A percentile compares a stretch with the other conserved stretches of the same genome.
These are phyloP conservation scores for Solanum hybrid DNA, from an alignment of 305 asterid species.

Conservation along the genomic window DNA sequence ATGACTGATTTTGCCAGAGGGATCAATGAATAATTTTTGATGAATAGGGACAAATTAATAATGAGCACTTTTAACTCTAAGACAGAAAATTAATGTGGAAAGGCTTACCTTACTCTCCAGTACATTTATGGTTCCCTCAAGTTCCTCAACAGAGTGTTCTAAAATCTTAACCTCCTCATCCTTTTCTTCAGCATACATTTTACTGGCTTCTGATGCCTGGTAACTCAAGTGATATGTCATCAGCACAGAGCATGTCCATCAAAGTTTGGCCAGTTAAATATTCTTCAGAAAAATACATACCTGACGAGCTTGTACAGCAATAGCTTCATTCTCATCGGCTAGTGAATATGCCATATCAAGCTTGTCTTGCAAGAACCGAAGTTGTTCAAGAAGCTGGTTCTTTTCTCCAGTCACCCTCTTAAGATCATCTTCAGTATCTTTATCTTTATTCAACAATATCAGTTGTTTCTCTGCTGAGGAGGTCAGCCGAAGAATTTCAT, in stretches of 20 bases:
- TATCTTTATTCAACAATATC: slow-evolving; percentile 29
- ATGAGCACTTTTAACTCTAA: not conserved
- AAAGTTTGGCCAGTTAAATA: slow-evolving; percentile 10
- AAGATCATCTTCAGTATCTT: slow-evolving; percentile 38
- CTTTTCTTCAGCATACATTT: slow-evolving; percentile 75
- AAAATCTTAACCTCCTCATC: slow-evolving; percentile 90
- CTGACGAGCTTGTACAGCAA: slow-evolving; percentile 67
- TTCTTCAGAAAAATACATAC: slow-evolving; percentile 24
- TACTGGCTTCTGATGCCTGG: slow-evolving; percentile 70
- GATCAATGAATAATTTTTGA: not conserved
- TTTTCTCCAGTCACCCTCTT: slow-evolving; percentile 42
- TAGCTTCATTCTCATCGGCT: slow-evolving; percentile 86
- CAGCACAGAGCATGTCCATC: slow-evolving; percentile 10
- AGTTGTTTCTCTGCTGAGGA: slow-evolving; percentile 39
- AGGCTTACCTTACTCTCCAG: slow-evolving; percentile 73
- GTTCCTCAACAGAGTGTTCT: slow-evolving; percentile 82
- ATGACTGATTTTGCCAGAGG: not conserved
- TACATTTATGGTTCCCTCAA: slow-evolving; percentile 77
- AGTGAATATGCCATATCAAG: slow-evolving; percentile 60
- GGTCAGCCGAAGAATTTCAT: slow-evolving; percentile 55
- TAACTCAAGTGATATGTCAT: slow-evolving; percentile 11
- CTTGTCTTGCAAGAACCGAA: slow-evolving; percentile 52
- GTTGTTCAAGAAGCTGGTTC: slow-evolving; percentile 51
- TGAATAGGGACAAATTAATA: not conserved
- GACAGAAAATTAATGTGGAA: slow-evolving; percentile 3